Percentiles rank a stretch among this genome's conserved stretches.
Evolutionary conservation across 345 rosid species (phyloP).

Genomic region (Eucalyptus curtisii): DNA sequence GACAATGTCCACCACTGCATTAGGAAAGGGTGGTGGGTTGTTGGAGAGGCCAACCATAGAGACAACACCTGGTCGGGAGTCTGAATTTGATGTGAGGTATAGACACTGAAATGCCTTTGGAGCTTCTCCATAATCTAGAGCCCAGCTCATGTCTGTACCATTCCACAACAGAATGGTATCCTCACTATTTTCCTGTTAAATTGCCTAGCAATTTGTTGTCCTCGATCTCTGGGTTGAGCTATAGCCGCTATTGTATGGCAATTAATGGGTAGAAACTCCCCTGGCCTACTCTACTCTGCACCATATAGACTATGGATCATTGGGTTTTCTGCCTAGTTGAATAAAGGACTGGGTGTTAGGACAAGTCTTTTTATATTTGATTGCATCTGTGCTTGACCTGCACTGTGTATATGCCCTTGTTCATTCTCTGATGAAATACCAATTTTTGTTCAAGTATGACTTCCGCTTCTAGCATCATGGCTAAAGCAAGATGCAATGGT

Average conservation of each 20-base stretch:
- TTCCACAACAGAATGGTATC: neutral
- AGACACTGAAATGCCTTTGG: neutral
- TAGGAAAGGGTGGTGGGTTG: conserved; percentile 13
- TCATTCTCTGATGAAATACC: neutral
- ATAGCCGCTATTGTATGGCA: neutral
- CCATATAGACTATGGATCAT: neutral
- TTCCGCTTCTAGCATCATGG: neutral
- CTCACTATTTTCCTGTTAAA: neutral
- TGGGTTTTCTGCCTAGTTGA: neutral
- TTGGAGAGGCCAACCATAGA: conserved; percentile 14
- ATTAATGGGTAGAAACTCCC: neutral
- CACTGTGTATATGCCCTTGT: neutral
- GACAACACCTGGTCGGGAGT: conserved; percentile 14
- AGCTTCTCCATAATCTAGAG: neutral
- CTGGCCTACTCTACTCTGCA: neutral
- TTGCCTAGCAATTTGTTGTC: neutral
- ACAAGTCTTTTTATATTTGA: neutral
- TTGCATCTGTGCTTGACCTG: neutral
- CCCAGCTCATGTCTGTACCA: neutral
- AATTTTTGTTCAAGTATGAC: neutral
- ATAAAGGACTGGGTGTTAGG: neutral
- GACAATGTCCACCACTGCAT: conserved; percentile 1
- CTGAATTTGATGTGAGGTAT: conserved; percentile 12
- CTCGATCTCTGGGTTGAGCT: neutral
- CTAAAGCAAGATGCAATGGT: neutral